phyloP scores from a whole-genome alignment of 1,284 basidiomycete species.

The Apiotrichum gracile region DNA sequence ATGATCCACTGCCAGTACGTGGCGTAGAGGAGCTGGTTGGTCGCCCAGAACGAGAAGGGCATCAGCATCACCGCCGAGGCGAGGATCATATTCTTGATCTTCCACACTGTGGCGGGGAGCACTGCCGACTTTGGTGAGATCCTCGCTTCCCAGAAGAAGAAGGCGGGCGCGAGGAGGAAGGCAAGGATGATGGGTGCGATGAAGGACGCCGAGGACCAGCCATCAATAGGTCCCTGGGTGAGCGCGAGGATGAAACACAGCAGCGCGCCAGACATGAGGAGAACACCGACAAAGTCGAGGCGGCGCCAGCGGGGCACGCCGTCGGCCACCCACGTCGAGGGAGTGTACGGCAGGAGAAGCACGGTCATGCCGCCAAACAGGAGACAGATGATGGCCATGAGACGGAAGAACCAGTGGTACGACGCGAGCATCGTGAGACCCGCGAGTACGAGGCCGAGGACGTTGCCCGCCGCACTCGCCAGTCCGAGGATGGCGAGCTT shows the following conservation, averaged over 20 bases:
- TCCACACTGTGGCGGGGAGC: constrained; percentile 31
- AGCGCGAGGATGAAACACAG: constrained; percentile 22
- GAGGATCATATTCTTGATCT: constrained; percentile 35
- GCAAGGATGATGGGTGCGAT: constrained; percentile 36
- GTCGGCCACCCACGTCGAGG: too few relatives aligned
- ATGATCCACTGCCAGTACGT: constrained; percentile 24
- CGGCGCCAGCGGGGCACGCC: constrained; percentile 19
- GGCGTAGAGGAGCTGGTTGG: constrained; percentile 31
- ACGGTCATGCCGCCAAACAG: constrained; percentile 24
- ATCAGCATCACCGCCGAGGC: constrained; percentile 19
- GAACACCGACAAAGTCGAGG: constrained; percentile 22
- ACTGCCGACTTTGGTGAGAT: constrained; percentile 27
- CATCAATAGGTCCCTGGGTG: constrained; percentile 22
- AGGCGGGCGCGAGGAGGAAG: constrained; percentile 26
- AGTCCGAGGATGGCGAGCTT: constrained; percentile 32
- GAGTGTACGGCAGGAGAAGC: constrained; percentile 34
- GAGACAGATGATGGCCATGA: constrained; percentile 27
- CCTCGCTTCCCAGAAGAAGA: constrained; percentile 39
- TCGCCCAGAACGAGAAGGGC: constrained; percentile 34
- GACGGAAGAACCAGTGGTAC: constrained; percentile 42
- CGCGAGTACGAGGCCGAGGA: constrained; percentile 32
- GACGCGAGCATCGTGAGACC: constrained; percentile 32
- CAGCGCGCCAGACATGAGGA: constrained; percentile 17
- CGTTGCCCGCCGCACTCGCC: constrained; percentile 30
- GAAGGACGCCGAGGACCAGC: constrained; percentile 22